Percentiles rank a stretch among this genome's conserved stretches.
These are phyloP conservation scores for Cladophialophora immunda DNA, from an alignment of 2,329 filamentous ascomycete genomes.

Conservation along the genomic window DNA sequence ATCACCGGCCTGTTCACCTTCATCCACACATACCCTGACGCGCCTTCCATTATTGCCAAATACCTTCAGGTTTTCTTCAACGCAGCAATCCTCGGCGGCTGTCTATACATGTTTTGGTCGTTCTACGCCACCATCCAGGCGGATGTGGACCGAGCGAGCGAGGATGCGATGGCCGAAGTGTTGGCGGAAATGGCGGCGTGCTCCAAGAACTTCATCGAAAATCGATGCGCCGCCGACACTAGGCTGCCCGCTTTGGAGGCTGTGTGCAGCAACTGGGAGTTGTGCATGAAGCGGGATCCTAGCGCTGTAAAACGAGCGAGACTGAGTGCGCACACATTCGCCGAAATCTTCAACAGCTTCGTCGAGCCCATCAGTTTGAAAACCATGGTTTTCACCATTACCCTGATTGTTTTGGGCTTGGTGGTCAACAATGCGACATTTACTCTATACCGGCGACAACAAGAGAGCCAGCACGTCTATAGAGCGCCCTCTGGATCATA, in stretches of 20 bases:
- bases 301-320: constrained; percentile 78
- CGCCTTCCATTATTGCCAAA: constrained; percentile 71
- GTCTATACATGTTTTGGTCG: constrained; percentile 72
- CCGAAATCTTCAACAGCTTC: constrained; percentile 92
- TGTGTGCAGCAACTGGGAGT: constrained; percentile 81
- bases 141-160: constrained; percentile 77
- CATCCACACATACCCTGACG: constrained; percentile 70
- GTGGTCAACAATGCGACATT: constrained; percentile 41
- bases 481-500: constrained; percentile 36
- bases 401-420: constrained; percentile 38
- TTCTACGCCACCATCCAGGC: constrained; percentile 74
- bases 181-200: constrained; percentile 78
- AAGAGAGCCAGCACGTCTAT: constrained; percentile 36
- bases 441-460: constrained; percentile 38
- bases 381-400: constrained; percentile 59
- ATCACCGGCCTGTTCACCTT: constrained; percentile 64
- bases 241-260: constrained; percentile 76
- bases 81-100: constrained; percentile 56
- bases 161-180: constrained; percentile 73
- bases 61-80: constrained; percentile 70
- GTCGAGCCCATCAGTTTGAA: constrained; percentile 91
- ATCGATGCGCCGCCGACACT: constrained; percentile 73
- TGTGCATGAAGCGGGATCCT: constrained; percentile 87
- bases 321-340: constrained; percentile 86
- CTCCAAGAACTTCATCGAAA: constrained; percentile 75